A percentile compares a stretch with the other conserved stretches of the same genome.
Conservation (phyloP, 2,329 filamentous ascomycete genomes). For the Drechslerella dactyloides region DNA sequence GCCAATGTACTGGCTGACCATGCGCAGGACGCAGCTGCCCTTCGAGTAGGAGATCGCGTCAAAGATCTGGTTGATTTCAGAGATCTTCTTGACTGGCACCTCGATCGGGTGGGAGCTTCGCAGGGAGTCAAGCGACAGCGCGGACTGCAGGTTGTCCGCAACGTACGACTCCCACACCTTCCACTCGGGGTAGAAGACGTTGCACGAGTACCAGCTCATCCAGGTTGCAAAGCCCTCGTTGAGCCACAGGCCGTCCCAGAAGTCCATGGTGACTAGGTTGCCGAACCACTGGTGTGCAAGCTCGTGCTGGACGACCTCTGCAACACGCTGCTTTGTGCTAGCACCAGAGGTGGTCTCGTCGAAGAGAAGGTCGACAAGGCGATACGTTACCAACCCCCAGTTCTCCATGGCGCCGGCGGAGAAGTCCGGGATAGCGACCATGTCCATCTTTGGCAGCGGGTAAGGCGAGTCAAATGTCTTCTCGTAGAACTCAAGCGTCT, state of each 20-base stretch:
- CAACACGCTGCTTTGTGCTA: conserved; percentile 87
- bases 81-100: conserved; percentile 90
- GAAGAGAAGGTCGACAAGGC: conserved; percentile 85
- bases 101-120: conserved; percentile 96
- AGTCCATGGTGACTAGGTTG: conserved; percentile 97
- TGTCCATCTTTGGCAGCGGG: conserved; percentile 91
- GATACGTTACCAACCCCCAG: conserved; percentile 94
- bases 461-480: conserved; percentile 89
- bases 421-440: conserved; percentile 95
- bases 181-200: conserved; percentile 96
- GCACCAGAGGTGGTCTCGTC: conserved; percentile 92
- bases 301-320: conserved; percentile 95
- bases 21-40: conserved; percentile 91
- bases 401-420: conserved; percentile 98
- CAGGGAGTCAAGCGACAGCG: conserved; percentile 84
- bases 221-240: conserved; percentile 92
- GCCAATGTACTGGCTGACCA: conserved; percentile 94
- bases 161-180: conserved; percentile 97
- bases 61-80: conserved; percentile 98
- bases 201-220: conserved; percentile 94
- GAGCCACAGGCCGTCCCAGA: conserved; percentile 97
- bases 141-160: conserved; percentile 86
- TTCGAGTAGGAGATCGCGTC: conserved; percentile 98
- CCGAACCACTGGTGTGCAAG: conserved; percentile 98
- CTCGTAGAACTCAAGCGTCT: conserved; percentile 91